Percentiles rank a stretch among this genome's conserved stretches.
Evolutionary conservation across 257 asterid genomes (phyloP).

Genomic region (Penstemon davidsonii): DNA sequence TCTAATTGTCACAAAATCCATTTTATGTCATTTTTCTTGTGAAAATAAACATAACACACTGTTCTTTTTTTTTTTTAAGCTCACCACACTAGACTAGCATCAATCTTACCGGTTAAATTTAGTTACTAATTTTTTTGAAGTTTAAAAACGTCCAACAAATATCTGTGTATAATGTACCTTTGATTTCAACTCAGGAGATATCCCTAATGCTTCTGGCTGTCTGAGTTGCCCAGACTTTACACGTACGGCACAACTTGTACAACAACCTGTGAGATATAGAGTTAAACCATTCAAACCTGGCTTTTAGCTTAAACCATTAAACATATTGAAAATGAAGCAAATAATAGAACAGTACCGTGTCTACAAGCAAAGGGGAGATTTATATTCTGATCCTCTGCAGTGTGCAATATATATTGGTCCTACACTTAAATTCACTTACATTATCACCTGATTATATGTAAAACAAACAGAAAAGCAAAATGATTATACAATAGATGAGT

Average conservation of each 20-base stretch:
- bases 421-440: slow-evolving; percentile 33
- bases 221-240: slow-evolving; percentile 85
- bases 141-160: not conserved
- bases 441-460: slow-evolving; percentile 25
- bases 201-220: slow-evolving; percentile 96
- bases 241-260: slow-evolving; percentile 97
- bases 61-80: no score
- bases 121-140: not conserved
- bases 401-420: slow-evolving; percentile 93
- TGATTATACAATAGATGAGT: not conserved
- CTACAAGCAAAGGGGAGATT: slow-evolving; percentile 92
- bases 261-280: slow-evolving; percentile 64
- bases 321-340: slow-evolving; percentile 8
- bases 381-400: slow-evolving; percentile 87
- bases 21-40: no score
- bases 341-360: slow-evolving; percentile 69
- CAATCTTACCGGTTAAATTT: not conserved
- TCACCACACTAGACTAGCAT: no score
- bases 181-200: slow-evolving; percentile 79
- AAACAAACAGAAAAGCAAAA: slow-evolving; percentile 4
- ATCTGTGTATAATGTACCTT: slow-evolving; percentile 39
- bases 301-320: slow-evolving; percentile 2
- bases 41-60: no score
- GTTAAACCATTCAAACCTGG: slow-evolving; percentile 12
- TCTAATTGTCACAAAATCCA: no score